Percentiles rank a stretch among this genome's conserved stretches.
Evolutionary conservation across 2,329 filamentous ascomycete genomes (phyloP).

Genomic region (Fusarium armeniacum): DNA sequence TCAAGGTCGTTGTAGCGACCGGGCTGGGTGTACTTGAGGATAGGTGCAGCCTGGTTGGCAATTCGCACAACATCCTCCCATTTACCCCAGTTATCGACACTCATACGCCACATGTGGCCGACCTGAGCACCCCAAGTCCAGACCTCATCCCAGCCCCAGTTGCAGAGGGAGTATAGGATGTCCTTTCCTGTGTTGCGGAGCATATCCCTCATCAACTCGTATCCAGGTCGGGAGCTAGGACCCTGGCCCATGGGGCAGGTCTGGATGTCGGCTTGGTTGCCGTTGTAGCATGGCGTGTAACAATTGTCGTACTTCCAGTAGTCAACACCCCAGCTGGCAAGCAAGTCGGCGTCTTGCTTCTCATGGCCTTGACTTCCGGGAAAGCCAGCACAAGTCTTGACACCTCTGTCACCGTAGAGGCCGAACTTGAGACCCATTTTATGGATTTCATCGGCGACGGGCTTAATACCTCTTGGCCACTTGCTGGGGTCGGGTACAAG

Average conservation of each 20-base stretch:
- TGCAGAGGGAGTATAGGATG: conserved; percentile 33
- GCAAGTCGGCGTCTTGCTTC: conserved; percentile 24
- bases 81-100: conserved; percentile 26
- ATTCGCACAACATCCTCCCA: conserved; percentile 32
- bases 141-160: conserved; percentile 33
- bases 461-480: conserved; percentile 35
- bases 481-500: conserved; percentile 27
- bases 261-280: conserved; percentile 22
- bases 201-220: conserved; percentile 27
- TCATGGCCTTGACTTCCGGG: conserved; percentile 30
- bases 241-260: conserved; percentile 14
- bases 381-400: conserved; percentile 29
- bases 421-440: conserved; percentile 33
- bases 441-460: conserved; percentile 29
- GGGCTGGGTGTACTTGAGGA: conserved; percentile 27
- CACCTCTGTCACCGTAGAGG: conserved; percentile 20
- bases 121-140: conserved; percentile 35
- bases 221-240: conserved; percentile 19
- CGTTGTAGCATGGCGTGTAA: conserved; percentile 24
- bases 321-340: conserved; percentile 34
- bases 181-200: conserved; percentile 26
- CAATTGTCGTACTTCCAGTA: conserved; percentile 38
- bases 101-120: conserved; percentile 34
- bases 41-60: conserved; percentile 29
- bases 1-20: conserved; percentile 32